Conservation (phyloP, 371 early-diverging fungal genomes). For the Apophysomyces sp. region DNA sequence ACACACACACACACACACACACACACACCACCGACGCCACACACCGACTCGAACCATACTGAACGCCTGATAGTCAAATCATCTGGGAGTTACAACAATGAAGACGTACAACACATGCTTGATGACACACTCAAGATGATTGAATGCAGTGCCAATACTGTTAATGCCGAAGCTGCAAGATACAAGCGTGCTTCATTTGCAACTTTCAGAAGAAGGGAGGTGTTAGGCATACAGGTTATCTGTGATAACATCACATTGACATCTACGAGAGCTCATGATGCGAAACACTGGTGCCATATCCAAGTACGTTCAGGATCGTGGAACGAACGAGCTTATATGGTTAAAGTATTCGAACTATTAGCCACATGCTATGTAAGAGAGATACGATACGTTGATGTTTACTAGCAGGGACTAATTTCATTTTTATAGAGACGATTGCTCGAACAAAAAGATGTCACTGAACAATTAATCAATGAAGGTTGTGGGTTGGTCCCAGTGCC, state of each 20-base stretch:
- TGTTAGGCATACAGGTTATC: constrained; percentile 6
- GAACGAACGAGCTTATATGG: constrained; percentile 4
- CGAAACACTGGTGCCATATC: neutral
- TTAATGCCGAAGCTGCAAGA: constrained; percentile 2
- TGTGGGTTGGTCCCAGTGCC: too few relatives aligned
- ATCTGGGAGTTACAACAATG: constrained; percentile 9
- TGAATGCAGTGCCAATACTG: constrained; percentile 10
- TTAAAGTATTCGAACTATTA: constrained; percentile 11
- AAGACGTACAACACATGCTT: constrained; percentile 6
- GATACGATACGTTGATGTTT: neutral
- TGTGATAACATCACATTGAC: constrained; percentile 7
- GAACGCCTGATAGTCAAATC: constrained; percentile 9
- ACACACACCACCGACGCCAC: too few relatives aligned
- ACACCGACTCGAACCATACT: neutral
- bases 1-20: too few relatives aligned
- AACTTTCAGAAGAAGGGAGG: constrained; percentile 1
- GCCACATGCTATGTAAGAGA: constrained; percentile 7
- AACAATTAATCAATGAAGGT: too few relatives aligned
- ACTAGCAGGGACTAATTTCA: neutral
- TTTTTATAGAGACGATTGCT: neutral
- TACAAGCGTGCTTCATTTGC: neutral
- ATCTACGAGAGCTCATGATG: neutral
- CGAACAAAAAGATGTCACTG: too few relatives aligned
- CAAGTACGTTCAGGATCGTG: constrained; percentile 5
- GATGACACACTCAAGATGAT: constrained; percentile 9